Evolutionary conservation across 768 basidiomycete species (phyloP), one percentile per base, ranked within the genome.

Genomic region (Coprinellus micaceus): DNA sequence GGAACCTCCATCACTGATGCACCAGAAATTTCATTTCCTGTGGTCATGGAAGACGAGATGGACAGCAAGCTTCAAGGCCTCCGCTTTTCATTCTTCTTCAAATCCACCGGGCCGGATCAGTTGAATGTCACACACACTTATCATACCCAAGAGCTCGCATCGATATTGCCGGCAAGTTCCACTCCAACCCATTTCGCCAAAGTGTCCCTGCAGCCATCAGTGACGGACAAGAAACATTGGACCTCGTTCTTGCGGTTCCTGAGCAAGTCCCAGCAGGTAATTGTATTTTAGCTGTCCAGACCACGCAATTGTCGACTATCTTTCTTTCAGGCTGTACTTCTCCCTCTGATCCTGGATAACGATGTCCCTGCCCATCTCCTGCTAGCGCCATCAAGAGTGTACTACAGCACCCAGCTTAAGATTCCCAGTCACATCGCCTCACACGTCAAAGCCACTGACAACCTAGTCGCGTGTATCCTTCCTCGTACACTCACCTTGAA

Each of bases 171-270:
- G 10, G 78, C 82, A 6, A 84, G 82, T 63, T 71, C 76, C 26
- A 70, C 69, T 17, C 68, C 76, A 17, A 72, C 81, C 21, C 87
- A 88, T 57, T 71, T 80, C 60, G 86, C 78, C 2, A 75, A 74
- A 53, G 58, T 89, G 4, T 41, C 58, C 15, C 60, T 62, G 40
- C 61, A 46, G 29, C 5, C 28, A 9, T 17, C 26, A 30, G 33
- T 13, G 13, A 6, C 33, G n/a, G 50, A 51, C 4, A 52, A 57
- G 39, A 29, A 22, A 25, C 24, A 5, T 6, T 57, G 56, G 56
- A 12, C 19, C 47, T 59, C 40, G n/a, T 59, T 65, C 13, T 30
- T 47, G 30, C 33, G 43, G 36, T 60, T 82, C 55, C 77, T 89
- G 77, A 62, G 64, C 30, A 77, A 68, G 61, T 71, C 72, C 55